Conservation (phyloP, 176 grass and related monocot species). For the Ensete ventricosum region DNA sequence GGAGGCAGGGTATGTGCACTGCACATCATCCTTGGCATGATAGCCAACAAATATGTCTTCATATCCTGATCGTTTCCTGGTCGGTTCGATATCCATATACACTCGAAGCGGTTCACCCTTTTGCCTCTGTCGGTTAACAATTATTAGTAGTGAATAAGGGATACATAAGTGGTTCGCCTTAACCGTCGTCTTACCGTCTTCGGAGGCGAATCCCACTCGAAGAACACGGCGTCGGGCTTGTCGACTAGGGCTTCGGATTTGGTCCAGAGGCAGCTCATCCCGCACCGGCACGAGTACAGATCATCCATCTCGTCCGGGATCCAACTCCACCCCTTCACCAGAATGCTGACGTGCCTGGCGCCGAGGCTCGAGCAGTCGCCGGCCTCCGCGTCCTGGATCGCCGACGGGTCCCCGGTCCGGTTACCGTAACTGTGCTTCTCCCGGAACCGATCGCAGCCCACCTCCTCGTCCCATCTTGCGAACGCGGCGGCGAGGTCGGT, state of each 20-base stretch:
- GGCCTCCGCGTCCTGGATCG: conserved; percentile 14
- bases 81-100: conserved; percentile 76
- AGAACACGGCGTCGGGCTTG: conserved; percentile 66
- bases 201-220: conserved; percentile 58
- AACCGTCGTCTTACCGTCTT: conserved; percentile 30
- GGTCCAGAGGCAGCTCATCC: conserved; percentile 70
- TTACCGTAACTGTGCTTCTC: conserved; percentile 30
- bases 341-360: conserved; percentile 44
- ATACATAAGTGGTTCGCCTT: not conserved
- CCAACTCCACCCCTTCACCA: conserved; percentile 90
- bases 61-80: conserved; percentile 55
- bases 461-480: conserved; percentile 44
- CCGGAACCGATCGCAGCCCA: conserved; percentile 53
- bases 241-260: conserved; percentile 56
- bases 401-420: not conserved
- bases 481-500: not conserved
- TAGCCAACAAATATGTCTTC: conserved; percentile 95
- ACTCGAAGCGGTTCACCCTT: conserved; percentile 74
- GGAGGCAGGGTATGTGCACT: conserved; percentile 84
- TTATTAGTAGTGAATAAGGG: no score
- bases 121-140: conserved; percentile 34
- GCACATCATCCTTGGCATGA: conserved; percentile 81
- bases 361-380: conserved; percentile 18
- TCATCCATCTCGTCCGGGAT: conserved; percentile 82
- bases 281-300: conserved; percentile 71